Evolutionary conservation across 1,284 basidiomycete species (phyloP), one percentile per base, ranked within the genome.

Genomic region (Psilocybe mexicana): DNA sequence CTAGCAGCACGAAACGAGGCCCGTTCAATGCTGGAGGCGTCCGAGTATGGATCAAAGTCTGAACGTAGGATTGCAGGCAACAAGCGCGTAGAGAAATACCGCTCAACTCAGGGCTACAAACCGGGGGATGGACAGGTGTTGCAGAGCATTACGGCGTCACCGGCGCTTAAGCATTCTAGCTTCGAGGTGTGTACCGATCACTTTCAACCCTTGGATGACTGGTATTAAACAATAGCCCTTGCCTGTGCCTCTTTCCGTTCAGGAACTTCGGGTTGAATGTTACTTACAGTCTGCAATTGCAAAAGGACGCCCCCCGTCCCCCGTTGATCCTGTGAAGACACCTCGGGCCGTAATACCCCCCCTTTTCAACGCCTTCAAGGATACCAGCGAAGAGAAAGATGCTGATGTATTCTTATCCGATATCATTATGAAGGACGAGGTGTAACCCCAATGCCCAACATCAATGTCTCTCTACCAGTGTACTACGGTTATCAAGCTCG

Each of bases 211-310:
- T 54, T 6, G 7, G 3, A 14, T 36, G 30, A 33, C 4, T 33
- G 30, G 8, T 51, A 30, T 33, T 40, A 6, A 12, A n/a, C 33
- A 23, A 6, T 14, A 1, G 6, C 5, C 43, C 12, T n/a, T 45
- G 51, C 11, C 23, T 43, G 14, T 44, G 5, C 4, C 14, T 51
- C 23, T 45, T 24, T 43, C 43, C 23, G 18, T 57, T 18, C 48
- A 72, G 70, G 69, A 72, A 63, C 60, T 72, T 46, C 64, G 69
- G 43, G 42, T 68, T 12, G 70, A 70, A 48, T 70, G 68, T 25
- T 70, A 72, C 55, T 45, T 59, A 5, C 69, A 70, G 52, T 67
- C 67, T 18, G 24, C 43, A 6, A 43, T 68, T 8, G 67, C 69
- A 6, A 64, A 62, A 47, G 67, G 68, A 7, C 49, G 44, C 8